Evolutionary conservation across 345 rosid genomes (phyloP).

Genomic region (Eucalyptus guilfoylei): DNA sequence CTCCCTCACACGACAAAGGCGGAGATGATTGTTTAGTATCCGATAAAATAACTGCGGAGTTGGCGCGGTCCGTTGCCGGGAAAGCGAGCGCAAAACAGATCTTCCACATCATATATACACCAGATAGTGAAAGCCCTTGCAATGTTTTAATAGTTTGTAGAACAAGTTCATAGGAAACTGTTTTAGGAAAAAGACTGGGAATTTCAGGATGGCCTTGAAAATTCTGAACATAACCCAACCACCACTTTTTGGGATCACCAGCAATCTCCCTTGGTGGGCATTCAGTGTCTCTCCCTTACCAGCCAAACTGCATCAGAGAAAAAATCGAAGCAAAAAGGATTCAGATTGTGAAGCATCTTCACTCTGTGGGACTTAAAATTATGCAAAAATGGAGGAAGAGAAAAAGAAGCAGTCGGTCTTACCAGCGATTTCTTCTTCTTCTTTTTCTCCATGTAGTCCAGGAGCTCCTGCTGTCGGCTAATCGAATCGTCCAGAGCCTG

Average conservation of each 20-base stretch:
- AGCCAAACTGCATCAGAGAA: neutral
- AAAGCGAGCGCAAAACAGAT: neutral
- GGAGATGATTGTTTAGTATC: neutral
- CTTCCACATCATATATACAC: neutral
- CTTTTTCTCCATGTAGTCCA: slow-evolving; percentile 74
- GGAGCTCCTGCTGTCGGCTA: slow-evolving; percentile 56
- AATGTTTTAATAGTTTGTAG: neutral
- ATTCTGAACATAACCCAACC: neutral
- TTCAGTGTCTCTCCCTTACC: neutral
- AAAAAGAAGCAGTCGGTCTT: neutral
- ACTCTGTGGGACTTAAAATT: neutral
- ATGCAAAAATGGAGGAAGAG: neutral
- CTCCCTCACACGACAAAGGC: neutral
- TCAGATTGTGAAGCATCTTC: neutral
- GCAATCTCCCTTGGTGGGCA: neutral
- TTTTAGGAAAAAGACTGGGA: neutral
- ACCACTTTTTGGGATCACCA: neutral
- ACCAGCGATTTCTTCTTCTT: slow-evolving; percentile 63
- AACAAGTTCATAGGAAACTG: neutral
- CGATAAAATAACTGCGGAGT: neutral
- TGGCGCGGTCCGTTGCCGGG: neutral
- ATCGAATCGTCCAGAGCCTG: slow-evolving; percentile 83
- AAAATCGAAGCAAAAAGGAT: neutral
- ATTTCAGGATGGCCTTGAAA: neutral
- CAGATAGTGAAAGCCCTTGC: neutral